Evolutionary conservation across 495 filamentous ascomycete genomes (phyloP).

Genomic region (Tetracladium marchalianum): DNA sequence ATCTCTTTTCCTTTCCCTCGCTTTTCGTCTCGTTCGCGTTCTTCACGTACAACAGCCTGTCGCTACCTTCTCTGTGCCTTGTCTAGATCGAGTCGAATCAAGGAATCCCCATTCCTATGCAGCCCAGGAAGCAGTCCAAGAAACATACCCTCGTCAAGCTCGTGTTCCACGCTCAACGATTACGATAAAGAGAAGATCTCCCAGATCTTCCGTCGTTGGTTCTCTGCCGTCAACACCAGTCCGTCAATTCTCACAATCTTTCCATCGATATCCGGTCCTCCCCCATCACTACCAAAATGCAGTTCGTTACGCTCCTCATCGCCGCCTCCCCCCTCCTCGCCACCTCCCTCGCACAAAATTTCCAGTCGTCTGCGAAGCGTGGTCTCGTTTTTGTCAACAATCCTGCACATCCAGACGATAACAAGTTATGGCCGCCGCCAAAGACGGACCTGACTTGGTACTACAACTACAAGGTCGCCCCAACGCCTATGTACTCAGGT

Average conservation of each 20-base stretch:
- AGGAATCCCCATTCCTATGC: too few species aligned
- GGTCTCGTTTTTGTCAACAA: constrained; percentile 57
- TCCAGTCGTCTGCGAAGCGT: constrained; percentile 50
- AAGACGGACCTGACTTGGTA: constrained; percentile 63
- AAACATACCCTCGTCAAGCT: background rate
- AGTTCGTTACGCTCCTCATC: constrained; percentile 2
- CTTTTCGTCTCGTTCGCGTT: too few species aligned
- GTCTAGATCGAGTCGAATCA: too few species aligned
- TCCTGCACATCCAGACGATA: constrained; percentile 38
- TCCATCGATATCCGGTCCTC: too few species aligned
- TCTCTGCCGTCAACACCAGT: constrained; percentile 16
- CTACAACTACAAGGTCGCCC: constrained; percentile 58
- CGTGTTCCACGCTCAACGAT: constrained; percentile 7
- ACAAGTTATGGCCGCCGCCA: constrained; percentile 44
- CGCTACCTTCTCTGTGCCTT: too few species aligned
- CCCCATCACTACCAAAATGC: too few species aligned
- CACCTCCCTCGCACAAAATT: constrained; percentile 19
- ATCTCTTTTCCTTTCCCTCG: too few species aligned
- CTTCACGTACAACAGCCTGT: too few species aligned
- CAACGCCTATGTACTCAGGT: constrained; percentile 37
- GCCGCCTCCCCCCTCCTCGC: constrained; percentile 12
- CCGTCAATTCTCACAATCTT: too few species aligned
- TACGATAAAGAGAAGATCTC: constrained; percentile 2
- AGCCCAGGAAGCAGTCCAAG: background rate
- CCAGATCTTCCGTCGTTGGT: background rate